Base-by-base conservation (phyloP, 345 rosid genomes). In the Tarenaya hassleriana region DNA sequence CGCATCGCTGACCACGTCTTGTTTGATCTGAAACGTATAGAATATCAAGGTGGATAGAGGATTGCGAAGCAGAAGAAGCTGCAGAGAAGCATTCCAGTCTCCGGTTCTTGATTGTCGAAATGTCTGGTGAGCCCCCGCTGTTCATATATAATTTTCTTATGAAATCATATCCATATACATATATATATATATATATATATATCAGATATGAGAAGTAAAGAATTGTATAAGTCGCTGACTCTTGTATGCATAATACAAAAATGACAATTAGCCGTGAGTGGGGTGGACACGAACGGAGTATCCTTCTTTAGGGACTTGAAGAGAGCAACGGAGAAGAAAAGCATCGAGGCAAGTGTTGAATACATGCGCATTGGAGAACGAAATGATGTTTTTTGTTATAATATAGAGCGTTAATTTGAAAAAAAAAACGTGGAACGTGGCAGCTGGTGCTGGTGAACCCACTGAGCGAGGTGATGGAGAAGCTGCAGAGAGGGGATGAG, bases 381-480 rank as follows among this genome's bases (percentile, higher is more conserved):
- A n/a, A n/a, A n/a, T n/a, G n/a, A n/a, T n/a, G n/a, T n/a, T n/a
- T n/a, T n/a, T n/a, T n/a, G n/a, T n/a, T n/a, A n/a, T n/a, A n/a
- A n/a, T n/a, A n/a, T n/a, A n/a, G n/a, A n/a, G n/a, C n/a, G n/a
- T n/a, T n/a, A n/a, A n/a, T 41, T 37, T 52, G 14, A 32, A 19
- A 8, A 19, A 7, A 33, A 7, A 7, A 15, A 52, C 45, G 42
- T 14, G 24, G 12, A 41, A 32, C 13, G 34, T 49, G 14, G 55
- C 87, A 92, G 98, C 80, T 92, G 39, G 88, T 83, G 64, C 40
- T 88, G 68, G 96, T 88, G 84, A 92, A 92, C 68, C 96, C 98
- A 29, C 50, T 84, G 8, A 84, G 88, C 3, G 96, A 83, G 62
- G 98, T 84, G 72, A 63, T 88, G 61, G 90, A 81, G 62, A 92